Conservation (phyloP, 2,329 filamentous ascomycete species). For the Colletotrichum sp. region DNA sequence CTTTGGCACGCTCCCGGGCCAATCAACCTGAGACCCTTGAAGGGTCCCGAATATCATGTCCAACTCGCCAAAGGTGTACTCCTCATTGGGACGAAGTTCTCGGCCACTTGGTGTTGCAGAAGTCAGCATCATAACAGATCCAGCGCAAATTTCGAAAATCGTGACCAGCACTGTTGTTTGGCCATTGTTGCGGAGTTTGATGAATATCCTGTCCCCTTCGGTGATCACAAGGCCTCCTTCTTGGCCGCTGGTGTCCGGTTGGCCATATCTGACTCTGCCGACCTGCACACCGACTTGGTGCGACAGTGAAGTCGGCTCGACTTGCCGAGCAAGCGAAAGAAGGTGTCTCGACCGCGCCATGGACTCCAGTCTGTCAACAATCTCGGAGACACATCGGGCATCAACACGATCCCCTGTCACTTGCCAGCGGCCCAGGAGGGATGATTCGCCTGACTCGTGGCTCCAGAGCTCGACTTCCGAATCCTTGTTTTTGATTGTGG, state of each 20-base stretch:
- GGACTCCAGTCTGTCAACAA: background rate
- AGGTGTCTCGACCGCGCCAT: background rate
- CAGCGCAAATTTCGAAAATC: background rate
- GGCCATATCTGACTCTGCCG: background rate
- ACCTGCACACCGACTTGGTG: background rate
- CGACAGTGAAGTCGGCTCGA: background rate
- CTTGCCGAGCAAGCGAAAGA: background rate
- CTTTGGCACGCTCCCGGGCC: background rate
- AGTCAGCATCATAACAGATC: background rate
- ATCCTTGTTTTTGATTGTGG: rapidly evolving
- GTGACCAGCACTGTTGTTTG: rapidly evolving
- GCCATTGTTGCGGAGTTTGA: background rate
- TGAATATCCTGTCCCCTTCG: background rate
- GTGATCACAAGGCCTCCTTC: background rate
- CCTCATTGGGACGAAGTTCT: background rate
- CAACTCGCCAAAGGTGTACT: background rate
- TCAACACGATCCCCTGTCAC: background rate
- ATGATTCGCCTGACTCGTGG: background rate
- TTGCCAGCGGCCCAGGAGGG: background rate
- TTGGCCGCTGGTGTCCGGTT: background rate
- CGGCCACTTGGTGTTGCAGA: rapidly evolving
- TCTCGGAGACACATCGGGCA: background rate
- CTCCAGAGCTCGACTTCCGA: background rate
- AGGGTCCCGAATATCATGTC: background rate
- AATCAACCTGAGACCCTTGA: background rate